These are phyloP conservation scores for Xylaria multiplex DNA, from an alignment of 2,329 filamentous ascomycete species.

Conservation along the genomic window DNA sequence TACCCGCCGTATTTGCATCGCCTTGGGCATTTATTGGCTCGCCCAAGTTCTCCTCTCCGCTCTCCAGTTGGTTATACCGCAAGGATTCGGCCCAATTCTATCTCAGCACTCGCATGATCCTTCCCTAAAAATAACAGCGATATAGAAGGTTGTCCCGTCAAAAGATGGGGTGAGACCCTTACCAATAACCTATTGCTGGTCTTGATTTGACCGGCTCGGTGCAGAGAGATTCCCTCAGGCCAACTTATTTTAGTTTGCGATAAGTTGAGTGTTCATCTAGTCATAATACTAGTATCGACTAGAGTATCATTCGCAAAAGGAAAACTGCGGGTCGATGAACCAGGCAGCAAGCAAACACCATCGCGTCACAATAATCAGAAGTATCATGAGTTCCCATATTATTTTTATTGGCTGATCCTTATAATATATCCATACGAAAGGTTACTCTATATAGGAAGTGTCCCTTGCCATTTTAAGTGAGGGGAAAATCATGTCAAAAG, in stretches of 20 bases:
- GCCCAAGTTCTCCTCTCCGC: not conserved
- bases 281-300: too few species aligned
- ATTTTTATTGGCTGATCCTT: not conserved
- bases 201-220: too few species aligned
- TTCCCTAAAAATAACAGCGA: conserved; percentile 24
- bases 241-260: too few species aligned
- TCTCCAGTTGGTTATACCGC: conserved; percentile 18
- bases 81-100: conserved; percentile 3
- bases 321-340: too few species aligned
- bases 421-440: too few species aligned
- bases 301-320: too few species aligned
- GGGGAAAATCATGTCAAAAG: not conserved
- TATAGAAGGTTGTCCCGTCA: conserved; percentile 13
- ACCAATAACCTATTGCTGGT: too few species aligned
- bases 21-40: conserved; percentile 3
- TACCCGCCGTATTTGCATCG: conserved; percentile 4
- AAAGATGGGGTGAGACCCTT: too few species aligned
- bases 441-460: not conserved
- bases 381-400: not conserved
- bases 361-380: not conserved
- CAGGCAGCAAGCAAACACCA: not conserved
- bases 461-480: not conserved
- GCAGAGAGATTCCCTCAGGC: too few species aligned
- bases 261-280: too few species aligned
- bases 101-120: conserved; percentile 1